Base-by-base conservation (phyloP, 768 basidiomycete genomes). In the Leucocoprinus birnbaumii region DNA sequence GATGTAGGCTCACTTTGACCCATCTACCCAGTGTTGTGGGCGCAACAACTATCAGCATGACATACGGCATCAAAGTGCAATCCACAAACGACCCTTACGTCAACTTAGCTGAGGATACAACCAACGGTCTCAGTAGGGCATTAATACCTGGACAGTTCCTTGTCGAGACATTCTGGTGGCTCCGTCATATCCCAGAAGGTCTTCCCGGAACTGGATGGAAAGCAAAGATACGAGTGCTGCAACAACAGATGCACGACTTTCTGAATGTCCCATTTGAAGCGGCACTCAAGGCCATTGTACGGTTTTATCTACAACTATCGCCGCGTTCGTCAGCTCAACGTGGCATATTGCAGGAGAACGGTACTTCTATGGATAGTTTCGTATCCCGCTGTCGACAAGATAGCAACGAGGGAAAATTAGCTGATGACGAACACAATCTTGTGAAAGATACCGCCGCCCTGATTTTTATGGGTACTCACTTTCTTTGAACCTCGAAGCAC, bases 141-240 rank as follows among this genome's bases (percentile, higher is more conserved):
- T n/a, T 21, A 5, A 49, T 34, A 2, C 54, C 47, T 9, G 59
- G 59, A 13, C 53, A 56, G 0, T 64, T 60, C 19, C 53, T 58
- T 3, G 64, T 62, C 10, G 64, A 67, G 40, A 31, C 52, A 5
- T 54, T 58, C 1, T 24, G 31, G 24, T 13, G 47, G 72, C 69
- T 80, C 55, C 69, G 69, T 37, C 62, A 77, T 51, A 62, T 81
- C 31, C 80, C 80, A 1, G 62, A 68, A 14, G 77, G 80, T 76
- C 62, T 79, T 46, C 80, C 79, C 2, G 78, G 79, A 9, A 74
- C 76, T 10, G 58, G 58, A 0, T 80, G 79, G 70, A 75, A 78
- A 60, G 48, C 59, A 22, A 69, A 69, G 51, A 75, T 54, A 35
- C 49, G 38, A 10, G 26, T 47, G 31, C 24, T 54, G 31, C 50